Percentiles rank a stretch among this genome's conserved stretches.
Conservation (phyloP, 768 basidiomycete genomes). For the Baorangia bicolor region DNA sequence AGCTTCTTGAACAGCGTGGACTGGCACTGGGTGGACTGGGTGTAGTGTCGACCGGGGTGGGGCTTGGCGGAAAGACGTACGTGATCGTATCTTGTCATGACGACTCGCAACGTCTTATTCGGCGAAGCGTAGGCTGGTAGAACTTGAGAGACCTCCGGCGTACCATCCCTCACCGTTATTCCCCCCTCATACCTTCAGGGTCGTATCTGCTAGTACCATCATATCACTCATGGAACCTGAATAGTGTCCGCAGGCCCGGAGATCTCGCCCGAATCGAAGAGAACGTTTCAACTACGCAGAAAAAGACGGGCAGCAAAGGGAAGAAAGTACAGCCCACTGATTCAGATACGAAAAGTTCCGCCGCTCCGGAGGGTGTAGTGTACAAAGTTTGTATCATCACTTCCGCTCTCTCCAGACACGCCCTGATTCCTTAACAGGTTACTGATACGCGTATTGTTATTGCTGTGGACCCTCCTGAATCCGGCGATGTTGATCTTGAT, state of each 20-base stretch:
- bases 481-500: slow-evolving; percentile 63
- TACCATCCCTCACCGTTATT: slow-evolving; percentile 70
- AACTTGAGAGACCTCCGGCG: slow-evolving; percentile 80
- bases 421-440: slow-evolving; percentile 45
- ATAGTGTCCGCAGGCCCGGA: slow-evolving; percentile 57
- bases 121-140: slow-evolving; percentile 66
- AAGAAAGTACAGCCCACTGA: slow-evolving; percentile 39
- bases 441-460: slow-evolving; percentile 80
- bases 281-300: slow-evolving; percentile 47
- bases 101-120: slow-evolving; percentile 17
- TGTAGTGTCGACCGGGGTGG: slow-evolving; percentile 69
- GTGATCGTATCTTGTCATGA: slow-evolving; percentile 1
- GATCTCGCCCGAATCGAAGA: slow-evolving; percentile 87
- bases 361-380: slow-evolving; percentile 73
- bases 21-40: slow-evolving; percentile 76
- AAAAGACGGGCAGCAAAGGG: slow-evolving; percentile 44
- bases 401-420: background rate
- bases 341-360: slow-evolving; percentile 38
- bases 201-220: slow-evolving; percentile 12
- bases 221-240: slow-evolving; percentile 4
- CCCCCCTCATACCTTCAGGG: slow-evolving; percentile 88
- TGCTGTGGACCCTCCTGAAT: slow-evolving; percentile 67
- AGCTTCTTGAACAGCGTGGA: slow-evolving; percentile 85
- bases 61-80: slow-evolving; percentile 92
- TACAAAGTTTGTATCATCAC: slow-evolving; percentile 57